Evolutionary conservation across 2,329 filamentous ascomycete species (phyloP).

Genomic region (Epicoccum sorghinum): DNA sequence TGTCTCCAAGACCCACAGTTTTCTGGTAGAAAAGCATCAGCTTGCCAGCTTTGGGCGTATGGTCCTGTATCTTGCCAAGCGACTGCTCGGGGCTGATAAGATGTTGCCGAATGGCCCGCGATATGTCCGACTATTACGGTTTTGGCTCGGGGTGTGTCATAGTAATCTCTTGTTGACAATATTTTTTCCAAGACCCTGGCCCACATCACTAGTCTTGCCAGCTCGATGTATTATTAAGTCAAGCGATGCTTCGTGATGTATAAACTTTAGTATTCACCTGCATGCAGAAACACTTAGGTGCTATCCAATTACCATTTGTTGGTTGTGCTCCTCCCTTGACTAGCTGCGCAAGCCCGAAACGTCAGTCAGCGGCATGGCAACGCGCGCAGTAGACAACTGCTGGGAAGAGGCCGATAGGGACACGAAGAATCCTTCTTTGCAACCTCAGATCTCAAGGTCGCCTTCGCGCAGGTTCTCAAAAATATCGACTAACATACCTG

Average conservation of each 20-base stretch:
- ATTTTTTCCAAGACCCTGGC: slow-evolving; percentile 7
- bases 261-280: slow-evolving; percentile 16
- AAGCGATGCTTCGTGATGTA: not conserved
- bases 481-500: slow-evolving; percentile 18
- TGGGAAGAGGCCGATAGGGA: not conserved
- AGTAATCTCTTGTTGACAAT: slow-evolving; percentile 1
- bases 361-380: slow-evolving; percentile 16
- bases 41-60: too few relatives aligned
- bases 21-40: too few relatives aligned
- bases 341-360: slow-evolving; percentile 1
- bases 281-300: slow-evolving; percentile 3
- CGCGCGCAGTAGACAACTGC: not conserved
- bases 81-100: too few relatives aligned
- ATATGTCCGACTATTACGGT: not conserved
- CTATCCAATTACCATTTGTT: not conserved
- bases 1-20: too few relatives aligned
- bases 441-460: not conserved
- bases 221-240: not conserved
- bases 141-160: slow-evolving; percentile 7
- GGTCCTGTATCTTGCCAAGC: too few relatives aligned
- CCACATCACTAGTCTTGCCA: slow-evolving; percentile 1
- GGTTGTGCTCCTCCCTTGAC: not conserved
- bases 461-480: not conserved
- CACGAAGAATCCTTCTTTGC: not conserved
- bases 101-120: not conserved